These are phyloP conservation scores for Flaveria ramosissima DNA, from an alignment of 129 eudicot species.

Conservation along the genomic window DNA sequence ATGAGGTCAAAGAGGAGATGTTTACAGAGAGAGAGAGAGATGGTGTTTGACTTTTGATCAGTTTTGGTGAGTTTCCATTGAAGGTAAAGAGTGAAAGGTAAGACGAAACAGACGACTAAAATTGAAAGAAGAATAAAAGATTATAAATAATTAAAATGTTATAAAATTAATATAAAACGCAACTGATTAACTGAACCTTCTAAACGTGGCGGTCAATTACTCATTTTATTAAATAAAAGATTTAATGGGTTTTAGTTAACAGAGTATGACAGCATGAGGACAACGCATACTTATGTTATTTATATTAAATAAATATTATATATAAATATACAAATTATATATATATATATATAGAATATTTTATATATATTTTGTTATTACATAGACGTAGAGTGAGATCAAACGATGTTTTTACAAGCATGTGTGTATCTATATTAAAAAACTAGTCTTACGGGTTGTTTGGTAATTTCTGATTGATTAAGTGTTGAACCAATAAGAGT, in stretches of 20 bases:
- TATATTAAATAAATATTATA: neutral
- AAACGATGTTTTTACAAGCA: too few relatives aligned
- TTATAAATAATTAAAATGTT: too few relatives aligned
- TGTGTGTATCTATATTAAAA: too few relatives aligned
- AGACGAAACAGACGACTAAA: neutral
- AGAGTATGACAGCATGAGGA: conserved; percentile 4
- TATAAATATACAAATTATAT: too few relatives aligned
- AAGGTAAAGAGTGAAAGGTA: conserved; percentile 19
- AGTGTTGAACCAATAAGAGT: too few relatives aligned
- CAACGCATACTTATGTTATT: neutral
- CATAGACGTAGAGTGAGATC: too few relatives aligned
- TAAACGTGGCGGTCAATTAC: conserved; percentile 32
- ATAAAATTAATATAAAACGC: neutral
- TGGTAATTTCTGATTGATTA: too few relatives aligned
- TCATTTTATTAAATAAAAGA: neutral
- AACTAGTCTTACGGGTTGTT: too few relatives aligned
- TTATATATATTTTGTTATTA: too few relatives aligned
- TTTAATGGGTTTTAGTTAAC: neutral
- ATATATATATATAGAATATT: too few relatives aligned
- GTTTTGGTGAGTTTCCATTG: conserved; percentile 36
- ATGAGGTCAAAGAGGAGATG: conserved; percentile 21
- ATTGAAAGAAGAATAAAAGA: neutral
- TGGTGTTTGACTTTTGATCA: conserved; percentile 35
- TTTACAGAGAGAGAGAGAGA: neutral
- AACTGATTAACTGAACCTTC: too few relatives aligned